phyloP scores from a whole-genome alignment of 495 filamentous ascomycete genomes.

The Penicillium robsamsonii region DNA sequence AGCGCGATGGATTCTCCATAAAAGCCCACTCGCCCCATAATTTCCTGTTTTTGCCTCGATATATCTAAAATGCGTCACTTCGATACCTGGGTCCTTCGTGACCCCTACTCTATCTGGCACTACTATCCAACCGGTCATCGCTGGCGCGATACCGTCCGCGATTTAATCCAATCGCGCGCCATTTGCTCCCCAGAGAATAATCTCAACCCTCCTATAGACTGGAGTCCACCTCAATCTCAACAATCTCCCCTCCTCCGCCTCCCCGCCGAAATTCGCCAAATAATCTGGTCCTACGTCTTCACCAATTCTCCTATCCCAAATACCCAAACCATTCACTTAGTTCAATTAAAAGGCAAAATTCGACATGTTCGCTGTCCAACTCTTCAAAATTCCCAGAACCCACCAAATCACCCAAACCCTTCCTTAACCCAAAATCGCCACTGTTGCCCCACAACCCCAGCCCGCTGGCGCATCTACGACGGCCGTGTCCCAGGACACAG shows the following conservation, averaged over 20 bases:
- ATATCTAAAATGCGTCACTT: constrained; percentile 41
- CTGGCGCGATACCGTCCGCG: constrained; percentile 44
- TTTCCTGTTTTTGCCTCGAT: neutral
- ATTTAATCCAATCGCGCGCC: constrained; percentile 38
- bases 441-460: constrained; percentile 39
- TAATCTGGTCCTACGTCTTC: constrained; percentile 56
- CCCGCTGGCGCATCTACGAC: constrained; percentile 37
- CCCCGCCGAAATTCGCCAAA: constrained; percentile 54
- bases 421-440: constrained; percentile 35
- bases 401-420: constrained; percentile 1
- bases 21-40: constrained; percentile 11
- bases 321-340: constrained; percentile 34
- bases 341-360: constrained; percentile 42
- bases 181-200: constrained; percentile 36
- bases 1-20: constrained; percentile 13
- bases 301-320: constrained; percentile 7
- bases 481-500: constrained; percentile 18
- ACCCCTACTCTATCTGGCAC: constrained; percentile 48
- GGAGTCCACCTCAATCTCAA: constrained; percentile 23
- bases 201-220: constrained; percentile 18
- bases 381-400: neutral
- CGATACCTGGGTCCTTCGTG: constrained; percentile 46
- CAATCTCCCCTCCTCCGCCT: constrained; percentile 32
- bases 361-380: constrained; percentile 39
- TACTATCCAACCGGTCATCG: constrained; percentile 43